A percentile compares a stretch with the other conserved stretches of the same genome.
These are phyloP conservation scores for Blastocystis sp. DNA, from an alignment of 352 stramenopile genomes.

Conservation along the genomic window DNA sequence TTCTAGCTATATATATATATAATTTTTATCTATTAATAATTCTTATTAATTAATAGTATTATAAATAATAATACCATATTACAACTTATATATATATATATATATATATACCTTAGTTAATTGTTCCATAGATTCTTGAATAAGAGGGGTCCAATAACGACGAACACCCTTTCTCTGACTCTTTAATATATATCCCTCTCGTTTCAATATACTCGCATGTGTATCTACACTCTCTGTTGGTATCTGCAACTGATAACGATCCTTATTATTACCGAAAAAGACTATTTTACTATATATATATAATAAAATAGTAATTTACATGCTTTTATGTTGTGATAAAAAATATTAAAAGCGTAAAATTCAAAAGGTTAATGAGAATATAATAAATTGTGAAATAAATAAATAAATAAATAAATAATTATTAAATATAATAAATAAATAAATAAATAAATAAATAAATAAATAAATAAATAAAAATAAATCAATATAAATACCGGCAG, in stretches of 20 bases:
- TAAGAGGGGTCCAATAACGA: slow-evolving; percentile 65
- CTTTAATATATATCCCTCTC: slow-evolving; percentile 60
- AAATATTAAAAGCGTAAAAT: too few relatives aligned
- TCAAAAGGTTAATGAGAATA: too few relatives aligned
- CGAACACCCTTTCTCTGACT: slow-evolving; percentile 71
- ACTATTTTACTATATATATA: slow-evolving; percentile 49
- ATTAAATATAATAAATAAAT: too few relatives aligned
- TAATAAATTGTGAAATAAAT: too few relatives aligned
- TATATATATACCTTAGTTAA: slow-evolving; percentile 41
- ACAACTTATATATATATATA: neutral
- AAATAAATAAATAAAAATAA: too few relatives aligned
- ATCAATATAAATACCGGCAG: slow-evolving; percentile 27
- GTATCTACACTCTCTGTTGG: slow-evolving; percentile 52
- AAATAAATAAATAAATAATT: too few relatives aligned
- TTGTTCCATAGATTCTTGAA: slow-evolving; percentile 56
- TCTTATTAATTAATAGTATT: too few relatives aligned
- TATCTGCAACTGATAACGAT: slow-evolving; percentile 72
- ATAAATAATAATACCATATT: too few relatives aligned
- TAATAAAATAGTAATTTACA: slow-evolving; percentile 59
- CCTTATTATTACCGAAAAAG: slow-evolving; percentile 70
- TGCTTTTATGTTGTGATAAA: too few relatives aligned
- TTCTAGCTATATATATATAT: slow-evolving; percentile 56
- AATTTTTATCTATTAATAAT: slow-evolving; percentile 56
- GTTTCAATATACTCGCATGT: slow-evolving; percentile 45
- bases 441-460: too few relatives aligned